Evolutionary conservation across 352 stramenopile species (phyloP), one percentile per base, ranked within the genome.

Genomic region (Phytophthora chlamydospora): DNA sequence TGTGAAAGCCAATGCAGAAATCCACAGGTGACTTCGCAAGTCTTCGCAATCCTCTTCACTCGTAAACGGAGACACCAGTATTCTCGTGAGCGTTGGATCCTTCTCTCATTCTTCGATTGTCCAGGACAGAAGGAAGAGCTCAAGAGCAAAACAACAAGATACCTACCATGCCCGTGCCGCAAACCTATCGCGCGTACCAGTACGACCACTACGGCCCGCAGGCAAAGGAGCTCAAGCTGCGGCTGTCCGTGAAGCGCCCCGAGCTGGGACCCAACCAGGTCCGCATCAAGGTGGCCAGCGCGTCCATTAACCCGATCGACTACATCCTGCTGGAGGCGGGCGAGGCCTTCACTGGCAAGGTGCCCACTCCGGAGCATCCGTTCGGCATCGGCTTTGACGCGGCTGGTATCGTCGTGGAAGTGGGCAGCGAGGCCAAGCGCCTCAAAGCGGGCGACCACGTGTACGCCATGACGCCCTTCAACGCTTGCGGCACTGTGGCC

Each of bases 221-320:
- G 12, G 46, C 59, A 1, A 31, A 68, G n/a, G 53, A 71, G 27
- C 68, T 79, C 31, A 64, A 73, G 41, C 52, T 78, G 13, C 58
- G 61, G 19, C 33, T 46, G 33, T 42, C 44, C 3, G 70, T 79
- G 8, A 59, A 62, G 36, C 49, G 44, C 6, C 44, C 49, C 4
- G 19, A 41, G 5, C 36, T 80, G 17, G 41, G 45, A 1, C 21
- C 56, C 1, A 73, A 61, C 17, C 64, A 90, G 58, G 68, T 76
- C n/a, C 51, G 54, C 35, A 58, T 74, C 51, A 74, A 69, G 49
- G 51, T 79, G 34, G 31, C 16, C 3, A 74, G 62, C 40, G 62
- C 62, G 1, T 41, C 60, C 29, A 50, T 78, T 5, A 80, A 80
- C 63, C 58, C 63, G n/a, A 47, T 64, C 19, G 71, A 80, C 65